phyloP scores from a whole-genome alignment of 2,329 filamentous ascomycete genomes.

The Penicillium polonicum region DNA sequence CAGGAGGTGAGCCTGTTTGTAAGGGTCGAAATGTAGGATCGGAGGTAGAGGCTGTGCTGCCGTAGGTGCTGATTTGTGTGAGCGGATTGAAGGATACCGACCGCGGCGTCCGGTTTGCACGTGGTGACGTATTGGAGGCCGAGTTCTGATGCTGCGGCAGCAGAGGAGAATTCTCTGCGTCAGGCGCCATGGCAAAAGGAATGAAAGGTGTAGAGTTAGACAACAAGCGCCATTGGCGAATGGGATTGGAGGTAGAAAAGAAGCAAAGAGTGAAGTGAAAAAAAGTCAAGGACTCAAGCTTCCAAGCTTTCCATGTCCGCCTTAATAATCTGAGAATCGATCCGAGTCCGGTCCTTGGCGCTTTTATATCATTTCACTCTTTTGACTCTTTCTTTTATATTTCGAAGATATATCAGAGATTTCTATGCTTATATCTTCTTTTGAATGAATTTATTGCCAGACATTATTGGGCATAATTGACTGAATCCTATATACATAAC shows the following conservation, averaged over 20 bases:
- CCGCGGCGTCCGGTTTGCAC: conserved; percentile 37
- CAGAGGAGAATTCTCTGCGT: conserved; percentile 44
- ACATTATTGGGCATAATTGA: neutral
- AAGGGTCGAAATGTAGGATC: conserved; percentile 44
- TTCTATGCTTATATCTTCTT: neutral
- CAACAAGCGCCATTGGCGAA: conserved; percentile 15
- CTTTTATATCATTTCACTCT: neutral
- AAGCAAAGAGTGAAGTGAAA: conserved; percentile 7
- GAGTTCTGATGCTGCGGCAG: conserved; percentile 38
- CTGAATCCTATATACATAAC: conserved; percentile 10
- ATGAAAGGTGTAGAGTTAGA: conserved; percentile 11
- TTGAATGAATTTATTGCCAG: neutral
- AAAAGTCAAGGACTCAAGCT: conserved; percentile 17
- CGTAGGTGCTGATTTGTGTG: conserved; percentile 46
- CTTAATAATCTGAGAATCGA: conserved; percentile 22
- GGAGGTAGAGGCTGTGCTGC: conserved; percentile 39
- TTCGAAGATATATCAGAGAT: neutral
- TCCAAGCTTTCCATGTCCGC: conserved; percentile 17
- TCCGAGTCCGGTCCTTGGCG: conserved; percentile 6
- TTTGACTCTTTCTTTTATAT: neutral
- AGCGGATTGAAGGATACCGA: conserved; percentile 52
- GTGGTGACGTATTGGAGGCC: conserved; percentile 39
- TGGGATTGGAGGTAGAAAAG: conserved; percentile 10
- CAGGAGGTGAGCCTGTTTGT: conserved; percentile 39
- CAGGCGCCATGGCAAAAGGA: conserved; percentile 34